Evolutionary conservation across 2,329 filamentous ascomycete genomes (phyloP), one percentile per base, ranked within the genome.

Genomic region (Madurella fahalii): DNA sequence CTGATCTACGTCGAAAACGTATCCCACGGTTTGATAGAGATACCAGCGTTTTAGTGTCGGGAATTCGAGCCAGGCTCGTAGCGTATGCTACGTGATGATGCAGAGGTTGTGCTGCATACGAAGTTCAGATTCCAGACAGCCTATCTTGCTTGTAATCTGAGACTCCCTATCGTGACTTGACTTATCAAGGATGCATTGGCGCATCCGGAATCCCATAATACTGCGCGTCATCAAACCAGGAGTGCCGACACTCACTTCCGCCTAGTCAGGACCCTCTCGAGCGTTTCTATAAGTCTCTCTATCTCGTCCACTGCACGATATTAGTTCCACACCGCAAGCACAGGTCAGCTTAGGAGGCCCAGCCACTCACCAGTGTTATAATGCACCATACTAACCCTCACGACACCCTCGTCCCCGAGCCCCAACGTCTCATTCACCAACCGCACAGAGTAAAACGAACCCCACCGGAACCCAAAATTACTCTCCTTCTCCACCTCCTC

Each of bases 351-450:
- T 7, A 7, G 7, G 7, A 25, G 25, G 7, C 25, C 25, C 25
- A 25, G 25, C 25, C 40, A 73, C 77, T 72, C 60, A 80, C 77
- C 71, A 8, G 81, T 86, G 61, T 87, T 87, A 63, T 87, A 87
- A 68, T 87, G 84, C 60, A 86, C 75, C 72, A 86, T 74, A 57
- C 80, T 84, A 16, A 86, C 80, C 61, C 84, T 77, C 17, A 84
- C 74, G n/a, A 87, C 80, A 0, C 82, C 84, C 62, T 86, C 80
- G 16, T 78, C 73, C 1, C 71, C 74, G 56, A 85, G 64, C 0
- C 76, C 75, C 47, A 86, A 63, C 0, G 85, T 69, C 18, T 85
- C 79, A 57, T 79, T 71, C 25, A 77, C 73, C 62, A 87, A 62
- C 52, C 83, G 71, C 62, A 83, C 79, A 37, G 77, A 81, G 65